A percentile compares a stretch with the other conserved stretches of the same genome.
These are phyloP conservation scores for Trichosporon asahii DNA, from an alignment of 1,284 basidiomycete species.

Conservation along the genomic window DNA sequence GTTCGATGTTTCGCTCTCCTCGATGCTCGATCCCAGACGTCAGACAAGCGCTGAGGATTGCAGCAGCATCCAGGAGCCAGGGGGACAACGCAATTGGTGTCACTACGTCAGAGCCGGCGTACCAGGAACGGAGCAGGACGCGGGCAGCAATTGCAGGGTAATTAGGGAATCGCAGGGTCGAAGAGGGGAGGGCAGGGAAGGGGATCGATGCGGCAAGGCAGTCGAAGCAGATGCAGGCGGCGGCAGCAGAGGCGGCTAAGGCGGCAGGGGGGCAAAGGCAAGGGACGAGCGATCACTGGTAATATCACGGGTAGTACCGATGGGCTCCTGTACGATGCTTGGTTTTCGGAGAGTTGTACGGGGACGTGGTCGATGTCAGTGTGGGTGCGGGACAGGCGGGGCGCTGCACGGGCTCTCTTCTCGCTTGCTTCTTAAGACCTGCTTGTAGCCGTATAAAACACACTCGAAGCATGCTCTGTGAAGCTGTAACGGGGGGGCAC, in stretches of 20 bases:
- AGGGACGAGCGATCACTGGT: not conserved
- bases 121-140: not conserved
- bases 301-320: conserved; percentile 1
- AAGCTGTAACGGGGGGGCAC: not conserved
- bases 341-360: not conserved
- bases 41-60: not conserved
- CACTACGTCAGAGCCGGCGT: conserved; percentile 4
- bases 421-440: not conserved
- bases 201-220: not conserved
- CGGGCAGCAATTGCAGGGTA: not conserved
- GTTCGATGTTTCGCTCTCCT: not conserved
- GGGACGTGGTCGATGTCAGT: not conserved
- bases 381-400: not conserved
- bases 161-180: not conserved
- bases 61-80: not conserved
- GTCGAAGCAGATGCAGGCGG: too few species aligned
- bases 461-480: not conserved
- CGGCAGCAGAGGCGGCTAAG: not conserved
- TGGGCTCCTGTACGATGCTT: not conserved
- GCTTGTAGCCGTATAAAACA: not conserved
- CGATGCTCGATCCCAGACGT: not conserved
- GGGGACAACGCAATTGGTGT: not conserved
- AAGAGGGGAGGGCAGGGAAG: not conserved
- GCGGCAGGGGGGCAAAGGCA: not conserved
- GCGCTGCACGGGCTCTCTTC: not conserved